A percentile compares a stretch with the other conserved stretches of the same genome.
Conservation (phyloP, 768 basidiomycete genomes). For the Hemileccinum impolitum region DNA sequence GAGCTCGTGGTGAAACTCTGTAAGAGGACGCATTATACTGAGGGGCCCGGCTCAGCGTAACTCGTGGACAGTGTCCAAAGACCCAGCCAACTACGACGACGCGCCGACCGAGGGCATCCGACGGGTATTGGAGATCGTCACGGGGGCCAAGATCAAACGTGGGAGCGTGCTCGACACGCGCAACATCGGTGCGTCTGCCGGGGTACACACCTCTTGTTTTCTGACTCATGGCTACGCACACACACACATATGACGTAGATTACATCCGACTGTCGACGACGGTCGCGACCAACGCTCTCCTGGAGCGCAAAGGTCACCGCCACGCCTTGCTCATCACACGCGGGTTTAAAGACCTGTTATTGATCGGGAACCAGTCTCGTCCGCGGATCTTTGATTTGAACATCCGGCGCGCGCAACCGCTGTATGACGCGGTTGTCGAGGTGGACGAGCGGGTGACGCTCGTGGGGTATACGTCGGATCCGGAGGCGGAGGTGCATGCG, state of each 20-base stretch:
- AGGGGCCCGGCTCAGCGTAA: no score
- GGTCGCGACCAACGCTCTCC: slow-evolving; percentile 92
- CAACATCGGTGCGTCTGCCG: slow-evolving; percentile 76
- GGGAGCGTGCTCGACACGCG: slow-evolving; percentile 65
- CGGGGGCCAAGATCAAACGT: slow-evolving; percentile 64
- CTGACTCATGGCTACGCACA: not conserved
- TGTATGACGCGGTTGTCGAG: slow-evolving; percentile 66
- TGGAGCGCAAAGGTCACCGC: slow-evolving; percentile 91
- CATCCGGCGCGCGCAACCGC: slow-evolving; percentile 69
- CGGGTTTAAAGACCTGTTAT: slow-evolving; percentile 87
- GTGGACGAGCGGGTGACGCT: slow-evolving; percentile 92
- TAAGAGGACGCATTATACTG: slow-evolving; percentile 31
- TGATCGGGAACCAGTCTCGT: slow-evolving; percentile 93
- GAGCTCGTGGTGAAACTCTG: slow-evolving; percentile 90
- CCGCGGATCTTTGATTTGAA: slow-evolving; percentile 95
- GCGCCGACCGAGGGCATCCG: slow-evolving; percentile 95
- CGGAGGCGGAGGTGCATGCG: slow-evolving; percentile 69
- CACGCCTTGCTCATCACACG: slow-evolving; percentile 90
- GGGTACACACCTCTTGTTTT: no score
- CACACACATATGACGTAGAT: slow-evolving; percentile 44
- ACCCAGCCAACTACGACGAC: slow-evolving; percentile 83
- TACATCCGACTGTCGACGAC: slow-evolving; percentile 92
- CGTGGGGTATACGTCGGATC: slow-evolving; percentile 91
- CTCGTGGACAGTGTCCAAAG: slow-evolving; percentile 89
- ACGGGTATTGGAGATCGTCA: slow-evolving; percentile 75